Evolutionary conservation across 2,329 filamentous ascomycete genomes (phyloP), one percentile per base, ranked within the genome.

Genomic region (Stagonosporopsis vannaccii): DNA sequence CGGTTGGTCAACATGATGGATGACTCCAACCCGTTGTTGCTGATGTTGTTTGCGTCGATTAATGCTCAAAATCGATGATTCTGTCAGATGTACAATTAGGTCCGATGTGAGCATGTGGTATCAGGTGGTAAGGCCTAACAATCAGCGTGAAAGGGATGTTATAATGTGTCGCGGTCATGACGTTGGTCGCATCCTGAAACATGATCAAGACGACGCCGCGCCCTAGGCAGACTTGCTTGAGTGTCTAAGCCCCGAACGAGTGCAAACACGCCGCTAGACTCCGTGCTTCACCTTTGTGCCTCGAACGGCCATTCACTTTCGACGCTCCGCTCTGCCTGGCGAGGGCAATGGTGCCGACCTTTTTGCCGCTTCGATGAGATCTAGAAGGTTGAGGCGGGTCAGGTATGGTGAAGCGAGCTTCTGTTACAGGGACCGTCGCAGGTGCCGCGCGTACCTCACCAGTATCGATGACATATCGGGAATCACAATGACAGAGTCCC

Each of bases 1-100:
- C 71, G 71, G 59, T 75, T 75, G 54, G 72, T 75, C 58, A 75
- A 65, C 69, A 74, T 68, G 39, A 22, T 46, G 19, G 20, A 36
- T 23, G 15, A 15, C 30, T 32, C 5, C 1, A 32, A 20, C 17
- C 11, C 20, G 20, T 40, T 28, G 17, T 32, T 13, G 20, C 15
- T 46, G n/a, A 30, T 17, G 25, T 23, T 4, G 17, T n/a, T 9
- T 40, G 3, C 12, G 20, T 17, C 2, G 8, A 13, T 20, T 37
- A 5, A 25, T 22, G 33, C 19, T 25, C n/a, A 4, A 11, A 5
- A 44, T 19, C 8, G 36, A 39, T 11, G 28, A 26, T 45, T 6
- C 20, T 26, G 13, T 12, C 32, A 12, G 11, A 25, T 19, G 23
- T 41, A 19, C 2, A 12, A 8, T 6, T 26, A 19, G 26, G 15